Evolutionary conservation across 2,329 filamentous ascomycete species (phyloP), one percentile per base, ranked within the genome.

Genomic region (Coleophoma crateriformis): DNA sequence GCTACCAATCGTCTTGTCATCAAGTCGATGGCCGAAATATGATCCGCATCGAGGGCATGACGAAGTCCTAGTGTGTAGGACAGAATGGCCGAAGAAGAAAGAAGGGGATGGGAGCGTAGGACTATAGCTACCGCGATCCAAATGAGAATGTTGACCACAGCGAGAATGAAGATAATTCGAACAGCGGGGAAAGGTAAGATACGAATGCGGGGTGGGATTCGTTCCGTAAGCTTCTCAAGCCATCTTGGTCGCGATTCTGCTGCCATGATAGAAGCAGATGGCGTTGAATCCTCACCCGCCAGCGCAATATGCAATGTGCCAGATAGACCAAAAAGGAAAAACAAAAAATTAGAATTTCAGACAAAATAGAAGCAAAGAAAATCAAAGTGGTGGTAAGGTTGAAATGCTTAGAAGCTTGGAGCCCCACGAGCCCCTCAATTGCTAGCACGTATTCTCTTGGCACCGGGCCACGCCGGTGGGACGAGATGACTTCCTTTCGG

Each of bases 11-110:
- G 84, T 3, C 94, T 80, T 1, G 94, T 97, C 85, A 95, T 95
- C 35, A 97, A 79, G 68, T 97, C 92, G 61, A 97, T 99, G 55
- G 91, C 92, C 60, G 51, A 60, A 56, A 88, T 88, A 64, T 97
- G 94, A 68, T 97, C 92, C n/a, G 92, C 94, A 63, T 97, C 94
- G 41, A 97, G 81, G n/a, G 92, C 92, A 73, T 97, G 92, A 39
- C 92, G 86, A 12, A 97, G 78, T 3, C 92, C 92, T 11, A 97
- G 79, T 0, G 89, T 89, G 67, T 95, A 97, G 22, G 91, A 85
- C 1, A 97, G 79, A 2, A 91, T 83, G 1, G 90, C 89, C 3
- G 90, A 85, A 2, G 87, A 87, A 45, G 91, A 38, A n/a, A 38
- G 35, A 38, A 38, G 15, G 7, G 35, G 15, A 38, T 17, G 35